A percentile compares a stretch with the other conserved stretches of the same genome.
These are phyloP conservation scores for Aspergillaceae sp. DNA, from an alignment of 2,329 filamentous ascomycete genomes.

Conservation along the genomic window DNA sequence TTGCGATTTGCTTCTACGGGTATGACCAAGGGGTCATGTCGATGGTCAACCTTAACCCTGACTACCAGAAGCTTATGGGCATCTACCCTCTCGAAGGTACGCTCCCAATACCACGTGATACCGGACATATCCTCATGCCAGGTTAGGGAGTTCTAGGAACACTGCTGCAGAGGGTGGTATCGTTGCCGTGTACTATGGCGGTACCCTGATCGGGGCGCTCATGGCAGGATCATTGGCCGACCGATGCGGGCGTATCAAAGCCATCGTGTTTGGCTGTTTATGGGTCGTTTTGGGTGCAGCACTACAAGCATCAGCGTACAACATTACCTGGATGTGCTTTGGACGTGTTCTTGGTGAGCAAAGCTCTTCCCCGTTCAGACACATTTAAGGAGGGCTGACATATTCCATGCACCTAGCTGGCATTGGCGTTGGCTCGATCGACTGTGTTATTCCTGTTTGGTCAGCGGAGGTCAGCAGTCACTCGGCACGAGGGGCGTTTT, in stretches of 20 bases:
- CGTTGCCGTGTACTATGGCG: slow-evolving; percentile 47
- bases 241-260: slow-evolving; percentile 49
- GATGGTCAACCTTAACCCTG: slow-evolving; percentile 54
- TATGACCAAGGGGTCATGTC: slow-evolving; percentile 46
- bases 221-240: slow-evolving; percentile 54
- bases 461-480: slow-evolving; percentile 57
- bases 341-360: slow-evolving; percentile 47
- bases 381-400: not conserved
- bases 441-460: slow-evolving; percentile 60
- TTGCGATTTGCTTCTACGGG: slow-evolving; percentile 53
- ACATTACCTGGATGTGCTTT: slow-evolving; percentile 57
- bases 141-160: slow-evolving; percentile 40
- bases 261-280: slow-evolving; percentile 48
- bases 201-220: slow-evolving; percentile 52
- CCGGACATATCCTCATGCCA: slow-evolving; percentile 36
- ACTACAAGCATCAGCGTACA: slow-evolving; percentile 55
- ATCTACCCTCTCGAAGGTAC: slow-evolving; percentile 24
- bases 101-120: not conserved
- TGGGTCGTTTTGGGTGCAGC: slow-evolving; percentile 51
- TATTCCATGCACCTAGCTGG: not conserved
- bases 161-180: slow-evolving; percentile 53
- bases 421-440: slow-evolving; percentile 54
- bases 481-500: slow-evolving; percentile 55
- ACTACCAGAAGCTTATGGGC: slow-evolving; percentile 54
- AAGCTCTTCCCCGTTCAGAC: not conserved